A percentile compares a stretch with the other conserved stretches of the same genome.
phyloP scores from a whole-genome alignment of 345 rosid genomes.

The Diplotaxis tenuifolia region DNA sequence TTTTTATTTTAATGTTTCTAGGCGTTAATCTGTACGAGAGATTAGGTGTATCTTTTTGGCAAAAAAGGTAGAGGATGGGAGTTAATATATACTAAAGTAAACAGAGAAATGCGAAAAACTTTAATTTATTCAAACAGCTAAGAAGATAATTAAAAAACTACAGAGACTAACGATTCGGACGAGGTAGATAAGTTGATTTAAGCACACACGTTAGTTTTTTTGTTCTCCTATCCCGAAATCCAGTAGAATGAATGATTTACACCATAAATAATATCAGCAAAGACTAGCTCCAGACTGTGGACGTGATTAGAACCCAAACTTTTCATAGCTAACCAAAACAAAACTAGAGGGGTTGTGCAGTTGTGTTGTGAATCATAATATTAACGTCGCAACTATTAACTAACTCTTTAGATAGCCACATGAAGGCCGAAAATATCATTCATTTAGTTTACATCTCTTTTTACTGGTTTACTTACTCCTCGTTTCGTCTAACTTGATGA shows the following conservation, averaged over 20 bases:
- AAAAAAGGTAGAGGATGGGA: slow-evolving; percentile 10
- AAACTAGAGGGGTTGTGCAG: too few relatives aligned
- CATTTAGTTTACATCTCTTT: not conserved
- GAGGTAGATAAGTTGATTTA: too few relatives aligned
- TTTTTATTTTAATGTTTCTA: not conserved
- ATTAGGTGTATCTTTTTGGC: slow-evolving; percentile 20
- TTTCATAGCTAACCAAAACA: too few relatives aligned
- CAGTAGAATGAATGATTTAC: too few relatives aligned
- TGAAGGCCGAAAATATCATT: slow-evolving; percentile 26
- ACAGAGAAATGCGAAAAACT: slow-evolving; percentile 3
- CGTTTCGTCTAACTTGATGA: not conserved
- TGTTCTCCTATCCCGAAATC: too few relatives aligned
- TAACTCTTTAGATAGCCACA: not conserved
- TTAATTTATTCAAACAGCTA: not conserved
- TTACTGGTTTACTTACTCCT: not conserved
- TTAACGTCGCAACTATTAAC: slow-evolving; percentile 29
- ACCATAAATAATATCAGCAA: too few relatives aligned
- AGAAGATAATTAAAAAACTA: not conserved
- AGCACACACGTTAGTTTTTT: too few relatives aligned
- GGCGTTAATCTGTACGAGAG: not conserved
- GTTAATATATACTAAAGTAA: not conserved
- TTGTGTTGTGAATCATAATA: slow-evolving; percentile 4
- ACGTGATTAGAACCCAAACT: too few relatives aligned
- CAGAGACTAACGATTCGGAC: too few relatives aligned
- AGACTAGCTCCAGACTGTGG: too few relatives aligned